These are phyloP conservation scores for Oryza nivara DNA, from an alignment of 176 grass and related monocot species.

Conservation along the genomic window DNA sequence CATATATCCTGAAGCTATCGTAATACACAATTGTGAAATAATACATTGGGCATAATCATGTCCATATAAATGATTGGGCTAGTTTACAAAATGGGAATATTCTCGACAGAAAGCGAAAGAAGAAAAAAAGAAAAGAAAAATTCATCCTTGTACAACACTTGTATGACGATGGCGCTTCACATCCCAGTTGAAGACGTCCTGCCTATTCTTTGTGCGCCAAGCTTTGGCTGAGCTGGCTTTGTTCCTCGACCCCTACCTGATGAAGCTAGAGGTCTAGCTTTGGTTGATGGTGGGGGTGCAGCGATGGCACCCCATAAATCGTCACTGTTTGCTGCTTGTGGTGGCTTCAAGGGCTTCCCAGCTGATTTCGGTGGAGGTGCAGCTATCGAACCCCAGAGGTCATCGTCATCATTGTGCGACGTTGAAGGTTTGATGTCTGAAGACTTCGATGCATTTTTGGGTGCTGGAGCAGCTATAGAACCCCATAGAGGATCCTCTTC, in stretches of 20 bases:
- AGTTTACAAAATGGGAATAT: conserved; percentile 57
- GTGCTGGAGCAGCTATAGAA: conserved; percentile 53
- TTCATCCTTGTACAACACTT: conserved; percentile 54
- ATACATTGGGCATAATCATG: conserved; percentile 47
- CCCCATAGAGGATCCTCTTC: conserved; percentile 88
- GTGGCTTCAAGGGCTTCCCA: conserved; percentile 55
- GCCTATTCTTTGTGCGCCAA: conserved; percentile 92
- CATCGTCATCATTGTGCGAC: conserved; percentile 56
- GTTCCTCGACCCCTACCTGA: conserved; percentile 79
- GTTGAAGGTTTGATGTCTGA: conserved; percentile 60
- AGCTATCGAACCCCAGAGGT: conserved; percentile 93
- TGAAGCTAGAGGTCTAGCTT: conserved; percentile 79
- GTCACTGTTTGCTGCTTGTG: conserved; percentile 44
- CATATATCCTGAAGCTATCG: conserved; percentile 39
- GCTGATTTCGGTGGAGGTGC: conserved; percentile 71
- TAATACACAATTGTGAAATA: conserved; percentile 40
- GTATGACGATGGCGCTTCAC: conserved; percentile 37
- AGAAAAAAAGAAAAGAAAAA: neutral
- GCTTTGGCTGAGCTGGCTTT: conserved; percentile 74
- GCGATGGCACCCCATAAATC: conserved; percentile 95
- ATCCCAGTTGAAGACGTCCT: conserved; percentile 66
- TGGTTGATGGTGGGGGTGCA: conserved; percentile 82
- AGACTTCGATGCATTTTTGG: conserved; percentile 52
- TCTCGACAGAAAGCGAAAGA: conserved; percentile 36
- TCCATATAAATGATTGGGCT: conserved; percentile 59